Percentiles rank a stretch among this genome's conserved stretches.
These are phyloP conservation scores for Hymenotorrendiella dingleyae DNA, from an alignment of 2,329 filamentous ascomycete species.

Conservation along the genomic window DNA sequence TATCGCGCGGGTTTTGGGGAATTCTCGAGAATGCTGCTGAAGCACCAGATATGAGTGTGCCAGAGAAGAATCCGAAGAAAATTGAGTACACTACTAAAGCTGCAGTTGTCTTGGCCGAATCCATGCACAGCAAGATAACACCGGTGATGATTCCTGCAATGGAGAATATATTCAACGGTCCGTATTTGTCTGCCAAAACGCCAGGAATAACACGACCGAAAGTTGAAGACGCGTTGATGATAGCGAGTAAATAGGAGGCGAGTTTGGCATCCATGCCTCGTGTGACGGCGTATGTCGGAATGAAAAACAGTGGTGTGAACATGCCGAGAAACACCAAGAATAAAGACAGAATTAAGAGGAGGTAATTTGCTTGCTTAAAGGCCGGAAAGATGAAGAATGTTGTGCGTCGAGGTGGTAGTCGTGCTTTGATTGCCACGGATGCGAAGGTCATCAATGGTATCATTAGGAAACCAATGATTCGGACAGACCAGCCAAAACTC, in stretches of 20 bases:
- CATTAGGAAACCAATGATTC: constrained; percentile 44
- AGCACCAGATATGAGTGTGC: constrained; percentile 38
- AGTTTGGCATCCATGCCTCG: constrained; percentile 33
- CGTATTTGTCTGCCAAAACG: constrained; percentile 44
- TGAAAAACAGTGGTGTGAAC: constrained; percentile 36
- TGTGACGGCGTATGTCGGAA: constrained; percentile 33
- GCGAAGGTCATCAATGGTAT: constrained; percentile 26
- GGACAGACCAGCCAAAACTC: constrained; percentile 50
- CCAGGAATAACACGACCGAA: constrained; percentile 50
- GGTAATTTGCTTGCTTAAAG: constrained; percentile 35
- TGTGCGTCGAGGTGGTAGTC: constrained; percentile 32
- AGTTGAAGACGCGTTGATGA: constrained; percentile 44
- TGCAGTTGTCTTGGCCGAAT: constrained; percentile 29
- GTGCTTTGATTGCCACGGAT: constrained; percentile 28
- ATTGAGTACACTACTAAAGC: constrained; percentile 57
- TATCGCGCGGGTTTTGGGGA: constrained; percentile 35
- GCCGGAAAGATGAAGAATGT: constrained; percentile 34
- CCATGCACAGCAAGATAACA: constrained; percentile 32
- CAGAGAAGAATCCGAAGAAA: constrained; percentile 55
- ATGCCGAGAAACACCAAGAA: constrained; percentile 37
- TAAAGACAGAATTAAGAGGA: constrained; percentile 30
- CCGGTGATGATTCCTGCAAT: constrained; percentile 33
- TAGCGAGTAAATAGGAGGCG: constrained; percentile 44
- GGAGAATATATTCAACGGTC: constrained; percentile 47
- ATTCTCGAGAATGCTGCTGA: constrained; percentile 35